Conservation (phyloP, 2,329 filamentous ascomycete genomes). For the Sphaerulina vaccinii region DNA sequence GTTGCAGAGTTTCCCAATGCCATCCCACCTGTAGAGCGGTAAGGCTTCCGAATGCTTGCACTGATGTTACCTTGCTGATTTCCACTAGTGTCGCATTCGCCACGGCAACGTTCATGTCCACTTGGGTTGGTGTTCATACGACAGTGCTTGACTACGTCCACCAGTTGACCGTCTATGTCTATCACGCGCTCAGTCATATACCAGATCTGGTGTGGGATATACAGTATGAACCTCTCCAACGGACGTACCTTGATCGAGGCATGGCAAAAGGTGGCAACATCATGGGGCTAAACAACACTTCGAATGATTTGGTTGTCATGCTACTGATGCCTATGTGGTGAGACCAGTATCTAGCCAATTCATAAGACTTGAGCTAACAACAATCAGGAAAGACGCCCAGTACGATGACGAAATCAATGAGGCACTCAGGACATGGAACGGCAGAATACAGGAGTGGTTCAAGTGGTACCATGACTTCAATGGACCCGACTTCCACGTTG, state of each 20-base stretch:
- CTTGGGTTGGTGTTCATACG: background rate
- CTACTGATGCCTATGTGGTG: conserved; percentile 8
- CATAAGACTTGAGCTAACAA: conserved; percentile 2
- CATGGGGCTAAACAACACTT: conserved; percentile 18
- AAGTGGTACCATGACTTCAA: conserved; percentile 13
- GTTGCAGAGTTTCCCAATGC: conserved; percentile 6
- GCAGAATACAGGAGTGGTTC: conserved; percentile 3
- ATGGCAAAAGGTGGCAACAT: conserved; percentile 5
- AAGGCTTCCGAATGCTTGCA: too few species aligned
- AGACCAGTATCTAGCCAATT: background rate
- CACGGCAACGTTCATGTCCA: conserved; percentile 7
- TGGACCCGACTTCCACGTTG: too few species aligned
- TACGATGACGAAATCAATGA: conserved; percentile 6
- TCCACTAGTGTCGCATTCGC: conserved; percentile 11
- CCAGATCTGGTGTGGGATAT: conserved; percentile 14
- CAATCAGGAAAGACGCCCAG: conserved; percentile 5
- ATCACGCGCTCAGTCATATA: conserved; percentile 2
- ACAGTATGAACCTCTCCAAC: conserved; percentile 14
- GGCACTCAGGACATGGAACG: conserved; percentile 8
- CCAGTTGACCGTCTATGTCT: conserved; percentile 5
- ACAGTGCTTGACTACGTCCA: conserved; percentile 4
- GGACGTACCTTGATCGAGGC: conserved; percentile 8
- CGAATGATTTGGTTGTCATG: conserved; percentile 15
- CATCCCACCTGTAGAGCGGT: conserved; percentile 8
- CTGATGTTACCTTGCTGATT: too few species aligned